phyloP scores from a whole-genome alignment of 164 flowering plant species.

The Chloranthus sessilifolius region DNA sequence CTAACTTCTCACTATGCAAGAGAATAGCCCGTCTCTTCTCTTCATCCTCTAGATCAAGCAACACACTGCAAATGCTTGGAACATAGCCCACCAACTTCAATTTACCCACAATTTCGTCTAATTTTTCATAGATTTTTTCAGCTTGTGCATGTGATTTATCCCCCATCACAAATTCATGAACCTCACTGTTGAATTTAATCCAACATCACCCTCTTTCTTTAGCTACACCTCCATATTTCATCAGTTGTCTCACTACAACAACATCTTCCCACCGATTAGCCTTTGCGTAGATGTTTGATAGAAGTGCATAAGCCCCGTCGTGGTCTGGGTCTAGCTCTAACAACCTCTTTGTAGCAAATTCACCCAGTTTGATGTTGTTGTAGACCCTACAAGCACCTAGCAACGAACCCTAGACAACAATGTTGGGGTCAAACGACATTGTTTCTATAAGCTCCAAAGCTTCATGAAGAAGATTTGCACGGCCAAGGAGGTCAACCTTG shows the following conservation, averaged over 20 bases:
- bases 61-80: constrained; percentile 40
- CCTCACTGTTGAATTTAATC: constrained; percentile 46
- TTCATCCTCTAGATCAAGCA: constrained; percentile 65
- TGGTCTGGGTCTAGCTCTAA: constrained; percentile 64
- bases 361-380: constrained; percentile 54
- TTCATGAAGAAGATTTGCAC: constrained; percentile 57
- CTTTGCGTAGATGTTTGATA: constrained; percentile 73
- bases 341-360: constrained; percentile 58
- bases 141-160: constrained; percentile 51
- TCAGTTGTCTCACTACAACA: constrained; percentile 39
- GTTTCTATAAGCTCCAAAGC: constrained; percentile 58
- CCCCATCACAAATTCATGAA: constrained; percentile 54
- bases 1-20: constrained; percentile 83
- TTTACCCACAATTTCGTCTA: constrained; percentile 43
- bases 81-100: constrained; percentile 51
- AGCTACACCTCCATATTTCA: constrained; percentile 50
- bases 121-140: constrained; percentile 44
- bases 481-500: constrained; percentile 77
- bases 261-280: constrained; percentile 59
- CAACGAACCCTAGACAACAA: constrained; percentile 69
- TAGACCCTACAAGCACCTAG: constrained; percentile 64
- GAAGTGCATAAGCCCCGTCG: constrained; percentile 67
- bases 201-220: constrained; percentile 68
- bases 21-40: constrained; percentile 55
- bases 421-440: constrained; percentile 72